These are phyloP conservation scores for Lodderomyces theae DNA, from an alignment of 1,139 yeast genomes.

Conservation along the genomic window DNA sequence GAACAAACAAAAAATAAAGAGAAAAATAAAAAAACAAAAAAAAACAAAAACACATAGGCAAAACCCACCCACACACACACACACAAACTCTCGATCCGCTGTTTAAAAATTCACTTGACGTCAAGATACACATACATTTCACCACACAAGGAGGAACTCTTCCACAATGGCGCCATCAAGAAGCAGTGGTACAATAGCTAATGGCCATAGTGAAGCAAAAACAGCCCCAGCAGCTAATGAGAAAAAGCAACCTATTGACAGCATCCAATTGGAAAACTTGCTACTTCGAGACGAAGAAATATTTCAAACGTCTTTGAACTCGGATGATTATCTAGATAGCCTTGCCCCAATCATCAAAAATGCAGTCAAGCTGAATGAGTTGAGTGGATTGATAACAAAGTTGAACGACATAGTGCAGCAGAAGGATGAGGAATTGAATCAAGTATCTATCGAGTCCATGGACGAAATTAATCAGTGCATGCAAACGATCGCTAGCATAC, in stretches of 20 bases:
- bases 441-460: constrained; percentile 60
- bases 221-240: constrained; percentile 1
- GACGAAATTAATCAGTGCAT: constrained; percentile 54
- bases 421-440: constrained; percentile 65
- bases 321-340: constrained; percentile 76
- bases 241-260: constrained; percentile 18
- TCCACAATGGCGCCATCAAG: constrained; percentile 9
- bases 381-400: constrained; percentile 54
- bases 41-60: too few species aligned
- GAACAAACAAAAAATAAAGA: too few species aligned
- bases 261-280: constrained; percentile 39
- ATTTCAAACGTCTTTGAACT: constrained; percentile 48
- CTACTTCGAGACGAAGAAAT: constrained; percentile 46
- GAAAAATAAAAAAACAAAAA: neutral
- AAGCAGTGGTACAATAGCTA: neutral
- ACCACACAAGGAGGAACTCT: too few species aligned
- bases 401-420: constrained; percentile 56
- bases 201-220: constrained; percentile 1
- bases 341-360: constrained; percentile 75
- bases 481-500: constrained; percentile 55
- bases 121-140: neutral
- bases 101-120: neutral
- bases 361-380: constrained; percentile 55
- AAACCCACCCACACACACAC: neutral
- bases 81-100: neutral